Evolutionary conservation across 192 early-diverging fungal species (phyloP).

Genomic region (Ambispora gerdemannii): DNA sequence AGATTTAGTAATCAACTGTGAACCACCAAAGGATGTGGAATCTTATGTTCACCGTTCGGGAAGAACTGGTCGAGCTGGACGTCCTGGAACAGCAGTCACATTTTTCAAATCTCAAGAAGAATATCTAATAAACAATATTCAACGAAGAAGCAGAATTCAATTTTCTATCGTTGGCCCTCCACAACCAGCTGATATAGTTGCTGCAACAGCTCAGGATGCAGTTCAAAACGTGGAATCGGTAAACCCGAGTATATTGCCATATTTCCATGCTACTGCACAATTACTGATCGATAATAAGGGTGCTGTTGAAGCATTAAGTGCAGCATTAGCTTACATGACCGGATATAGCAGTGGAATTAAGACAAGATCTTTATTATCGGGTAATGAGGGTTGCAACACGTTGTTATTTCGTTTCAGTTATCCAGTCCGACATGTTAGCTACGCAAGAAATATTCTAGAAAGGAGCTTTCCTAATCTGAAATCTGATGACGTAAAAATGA

Average conservation of each 20-base stretch:
- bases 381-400: conserved; percentile 78
- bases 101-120: conserved; percentile 89
- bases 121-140: conserved; percentile 76
- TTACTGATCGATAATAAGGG: conserved; percentile 66
- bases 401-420: conserved; percentile 68
- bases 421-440: conserved; percentile 77
- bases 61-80: conserved; percentile 90
- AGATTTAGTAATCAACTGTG: conserved; percentile 95
- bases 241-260: conserved; percentile 68
- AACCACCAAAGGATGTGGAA: conserved; percentile 91
- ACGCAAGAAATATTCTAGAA: conserved; percentile 73
- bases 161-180: conserved; percentile 82
- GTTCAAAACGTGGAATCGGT: conserved; percentile 68
- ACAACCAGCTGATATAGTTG: conserved; percentile 86
- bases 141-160: conserved; percentile 71
- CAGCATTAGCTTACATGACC: conserved; percentile 85
- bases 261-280: conserved; percentile 75
- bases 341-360: conserved; percentile 82
- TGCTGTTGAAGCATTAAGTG: conserved; percentile 71
- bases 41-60: conserved; percentile 95
- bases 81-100: conserved; percentile 84
- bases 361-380: conserved; percentile 77
- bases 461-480: conserved; percentile 66
- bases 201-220: conserved; percentile 72
- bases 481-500: conserved; percentile 72